Evolutionary conservation across 495 filamentous ascomycete genomes (phyloP).

Genomic region (Penicillium silybi): DNA sequence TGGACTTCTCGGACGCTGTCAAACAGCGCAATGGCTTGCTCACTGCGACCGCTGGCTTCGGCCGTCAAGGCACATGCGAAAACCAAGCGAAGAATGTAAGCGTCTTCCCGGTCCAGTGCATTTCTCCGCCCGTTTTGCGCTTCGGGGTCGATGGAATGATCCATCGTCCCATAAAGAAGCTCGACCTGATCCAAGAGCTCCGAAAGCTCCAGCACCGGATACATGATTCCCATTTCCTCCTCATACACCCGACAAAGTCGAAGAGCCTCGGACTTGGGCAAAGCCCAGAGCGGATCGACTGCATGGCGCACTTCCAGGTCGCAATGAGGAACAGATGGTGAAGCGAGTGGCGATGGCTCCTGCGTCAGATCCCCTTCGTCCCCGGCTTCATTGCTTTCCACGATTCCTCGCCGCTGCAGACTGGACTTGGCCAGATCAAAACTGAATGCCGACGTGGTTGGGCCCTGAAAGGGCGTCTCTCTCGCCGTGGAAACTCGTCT

Average conservation of each 20-base stretch:
- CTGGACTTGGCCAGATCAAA: conserved; percentile 79
- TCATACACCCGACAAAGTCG: conserved; percentile 71
- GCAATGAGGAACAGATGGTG: conserved; percentile 46
- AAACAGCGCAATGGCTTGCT: conserved; percentile 66
- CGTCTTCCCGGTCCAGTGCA: conserved; percentile 54
- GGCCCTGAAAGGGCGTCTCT: conserved; percentile 64
- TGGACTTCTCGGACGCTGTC: conserved; percentile 62
- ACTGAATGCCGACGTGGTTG: conserved; percentile 76
- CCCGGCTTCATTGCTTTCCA: conserved; percentile 42
- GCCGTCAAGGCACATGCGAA: conserved; percentile 68
- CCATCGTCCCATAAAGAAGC: conserved; percentile 55
- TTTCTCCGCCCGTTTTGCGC: background rate
- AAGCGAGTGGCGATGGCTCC: conserved; percentile 45
- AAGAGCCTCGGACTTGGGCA: conserved; percentile 70
- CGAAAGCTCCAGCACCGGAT: conserved; percentile 69
- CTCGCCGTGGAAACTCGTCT: conserved; percentile 21
- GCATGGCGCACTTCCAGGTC: conserved; percentile 28
- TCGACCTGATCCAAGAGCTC: conserved; percentile 58
- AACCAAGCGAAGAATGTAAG: conserved; percentile 69
- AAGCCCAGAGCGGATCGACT: conserved; percentile 72
- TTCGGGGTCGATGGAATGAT: conserved; percentile 20
- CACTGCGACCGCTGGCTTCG: conserved; percentile 71
- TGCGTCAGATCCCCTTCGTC: conserved; percentile 47
- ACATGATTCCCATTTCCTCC: conserved; percentile 86
- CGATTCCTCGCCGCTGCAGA: conserved; percentile 76